Conservation (phyloP, 1,139 yeast genomes). For the Magnusiomyces magnusii region DNA sequence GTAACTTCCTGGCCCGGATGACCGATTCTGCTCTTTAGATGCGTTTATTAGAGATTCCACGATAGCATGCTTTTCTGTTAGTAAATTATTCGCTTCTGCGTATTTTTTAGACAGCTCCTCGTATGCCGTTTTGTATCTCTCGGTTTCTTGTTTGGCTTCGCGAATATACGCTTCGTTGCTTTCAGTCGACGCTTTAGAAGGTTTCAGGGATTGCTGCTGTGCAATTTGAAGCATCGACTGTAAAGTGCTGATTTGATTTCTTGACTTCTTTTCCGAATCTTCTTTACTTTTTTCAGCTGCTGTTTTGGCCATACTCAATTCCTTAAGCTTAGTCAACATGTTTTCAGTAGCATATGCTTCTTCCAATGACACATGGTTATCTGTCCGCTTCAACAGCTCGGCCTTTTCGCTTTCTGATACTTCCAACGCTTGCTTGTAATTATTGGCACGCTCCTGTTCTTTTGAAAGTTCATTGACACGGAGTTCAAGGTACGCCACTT, state of each 20-base stretch:
- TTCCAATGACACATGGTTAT: not conserved
- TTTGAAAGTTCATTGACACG: slow-evolving; percentile 20
- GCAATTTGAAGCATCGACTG: slow-evolving; percentile 16
- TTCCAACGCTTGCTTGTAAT: slow-evolving; percentile 20
- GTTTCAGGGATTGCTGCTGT: slow-evolving; percentile 15
- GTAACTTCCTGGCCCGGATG: slow-evolving; percentile 4
- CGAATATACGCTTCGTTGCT: slow-evolving; percentile 18
- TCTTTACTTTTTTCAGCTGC: slow-evolving; percentile 17
- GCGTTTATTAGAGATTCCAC: not conserved
- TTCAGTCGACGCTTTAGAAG: slow-evolving; percentile 15
- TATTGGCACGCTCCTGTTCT: slow-evolving; percentile 15
- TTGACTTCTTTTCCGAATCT: slow-evolving; percentile 14
- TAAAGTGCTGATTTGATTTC: slow-evolving; percentile 18
- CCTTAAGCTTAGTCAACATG: slow-evolving; percentile 7
- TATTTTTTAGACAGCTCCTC: slow-evolving; percentile 23
- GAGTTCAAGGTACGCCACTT: slow-evolving; percentile 23
- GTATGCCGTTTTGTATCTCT: slow-evolving; percentile 22
- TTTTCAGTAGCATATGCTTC: slow-evolving; percentile 7
- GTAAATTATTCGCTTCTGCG: not conserved
- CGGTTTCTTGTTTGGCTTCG: slow-evolving; percentile 21
- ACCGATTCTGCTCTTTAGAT: slow-evolving; percentile 1
- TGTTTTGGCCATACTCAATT: slow-evolving; percentile 10
- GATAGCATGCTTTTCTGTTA: not conserved
- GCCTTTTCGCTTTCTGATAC: slow-evolving; percentile 18
- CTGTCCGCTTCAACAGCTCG: not conserved